These are phyloP conservation scores for Aurantiochytrium sp. DNA, from an alignment of 108 stramenopile genomes.

Conservation along the genomic window DNA sequence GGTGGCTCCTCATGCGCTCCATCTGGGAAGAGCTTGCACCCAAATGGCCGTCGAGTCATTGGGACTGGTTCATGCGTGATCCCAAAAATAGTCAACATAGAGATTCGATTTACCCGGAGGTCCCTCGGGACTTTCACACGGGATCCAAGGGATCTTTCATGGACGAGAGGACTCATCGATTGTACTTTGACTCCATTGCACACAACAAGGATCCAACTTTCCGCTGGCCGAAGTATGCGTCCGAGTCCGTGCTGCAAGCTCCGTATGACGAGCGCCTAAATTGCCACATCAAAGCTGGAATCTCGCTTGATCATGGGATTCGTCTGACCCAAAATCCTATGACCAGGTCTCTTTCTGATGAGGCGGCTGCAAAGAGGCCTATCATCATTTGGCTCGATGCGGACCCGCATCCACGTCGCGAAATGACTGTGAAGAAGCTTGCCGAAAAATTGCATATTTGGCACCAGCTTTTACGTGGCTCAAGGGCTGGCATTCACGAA, in stretches of 20 bases:
- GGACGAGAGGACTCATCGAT: slow-evolving; percentile 37
- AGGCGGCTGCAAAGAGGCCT: background rate
- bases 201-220: slow-evolving; percentile 32
- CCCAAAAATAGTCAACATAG: slow-evolving; percentile 21
- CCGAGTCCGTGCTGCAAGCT: background rate
- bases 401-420: background rate
- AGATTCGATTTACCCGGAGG: slow-evolving; percentile 48
- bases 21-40: slow-evolving; percentile 45
- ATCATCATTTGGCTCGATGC: background rate
- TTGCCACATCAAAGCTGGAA: background rate
- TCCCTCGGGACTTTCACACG: slow-evolving; percentile 45
- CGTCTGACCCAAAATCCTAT: background rate
- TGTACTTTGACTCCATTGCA: slow-evolving; percentile 39
- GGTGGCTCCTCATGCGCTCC: slow-evolving; percentile 49
- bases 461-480: slow-evolving; percentile 43
- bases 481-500: slow-evolving; percentile 28
- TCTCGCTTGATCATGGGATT: background rate
- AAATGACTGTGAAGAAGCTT: slow-evolving; percentile 26
- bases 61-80: slow-evolving; percentile 57
- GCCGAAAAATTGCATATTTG: slow-evolving; percentile 37
- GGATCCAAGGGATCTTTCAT: slow-evolving; percentile 55
- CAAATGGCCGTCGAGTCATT: slow-evolving; percentile 44
- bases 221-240: slow-evolving; percentile 17
- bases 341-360: background rate
- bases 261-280: slow-evolving; percentile 21